Conservation (phyloP, 305 asterid genomes). For the Fraxinus angustifolia region DNA sequence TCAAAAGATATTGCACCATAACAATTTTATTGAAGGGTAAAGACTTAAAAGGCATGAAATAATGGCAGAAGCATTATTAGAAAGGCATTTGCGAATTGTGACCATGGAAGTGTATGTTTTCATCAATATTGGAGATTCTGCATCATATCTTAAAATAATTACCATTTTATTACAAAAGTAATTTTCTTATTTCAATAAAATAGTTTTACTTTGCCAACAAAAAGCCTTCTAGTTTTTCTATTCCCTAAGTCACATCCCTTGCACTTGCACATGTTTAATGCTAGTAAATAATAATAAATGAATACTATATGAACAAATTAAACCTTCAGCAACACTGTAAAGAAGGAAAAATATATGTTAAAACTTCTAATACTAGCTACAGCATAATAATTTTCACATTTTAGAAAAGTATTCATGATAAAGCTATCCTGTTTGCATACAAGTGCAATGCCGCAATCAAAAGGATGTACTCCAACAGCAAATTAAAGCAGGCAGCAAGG, state of each 20-base stretch:
- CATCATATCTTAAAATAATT: not conserved
- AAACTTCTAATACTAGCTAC: not conserved
- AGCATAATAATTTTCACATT: not conserved
- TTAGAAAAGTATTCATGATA: not conserved
- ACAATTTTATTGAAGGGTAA: not conserved
- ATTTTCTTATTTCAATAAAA: not conserved
- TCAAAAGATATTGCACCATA: slow-evolving; percentile 9
- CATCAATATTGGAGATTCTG: not conserved
- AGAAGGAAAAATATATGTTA: not conserved
- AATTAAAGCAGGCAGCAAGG: not conserved
- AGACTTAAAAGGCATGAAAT: not conserved
- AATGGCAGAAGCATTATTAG: not conserved
- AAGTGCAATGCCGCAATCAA: not conserved
- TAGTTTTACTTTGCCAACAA: not conserved
- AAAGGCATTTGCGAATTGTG: not conserved
- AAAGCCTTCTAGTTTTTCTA: not conserved
- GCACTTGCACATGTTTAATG: not conserved
- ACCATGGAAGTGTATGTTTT: not conserved
- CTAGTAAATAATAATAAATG: not conserved
- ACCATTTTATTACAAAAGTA: not conserved
- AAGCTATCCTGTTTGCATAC: not conserved
- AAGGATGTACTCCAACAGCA: not conserved
- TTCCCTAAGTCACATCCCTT: not conserved
- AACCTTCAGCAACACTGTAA: not conserved
- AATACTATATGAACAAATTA: not conserved